Conservation (phyloP, 768 basidiomycete species). For the Mycena sanguinolenta region DNA sequence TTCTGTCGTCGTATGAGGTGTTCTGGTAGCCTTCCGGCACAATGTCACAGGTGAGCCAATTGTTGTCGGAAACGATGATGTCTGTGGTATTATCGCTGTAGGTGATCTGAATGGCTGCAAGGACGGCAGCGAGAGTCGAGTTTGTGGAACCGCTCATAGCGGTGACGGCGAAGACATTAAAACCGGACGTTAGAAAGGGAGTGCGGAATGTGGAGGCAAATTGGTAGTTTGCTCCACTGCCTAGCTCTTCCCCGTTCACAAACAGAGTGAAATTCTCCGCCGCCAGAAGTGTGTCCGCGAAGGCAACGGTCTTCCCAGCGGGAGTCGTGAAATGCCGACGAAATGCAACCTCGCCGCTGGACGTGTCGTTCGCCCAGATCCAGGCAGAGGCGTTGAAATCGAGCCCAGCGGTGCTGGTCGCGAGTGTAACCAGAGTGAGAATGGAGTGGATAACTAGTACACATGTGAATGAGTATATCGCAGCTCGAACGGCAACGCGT, state of each 20-base stretch:
- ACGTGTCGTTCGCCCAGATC: constrained; percentile 48
- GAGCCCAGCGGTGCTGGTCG: neutral
- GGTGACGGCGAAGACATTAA: constrained; percentile 51
- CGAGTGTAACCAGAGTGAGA: neutral
- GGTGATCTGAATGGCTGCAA: constrained; percentile 46
- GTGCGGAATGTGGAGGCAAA: constrained; percentile 44
- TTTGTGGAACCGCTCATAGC: constrained; percentile 29
- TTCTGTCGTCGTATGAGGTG: constrained; percentile 45
- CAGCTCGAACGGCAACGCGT: too few species aligned
- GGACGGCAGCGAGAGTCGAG: constrained; percentile 41
- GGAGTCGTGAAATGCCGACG: constrained; percentile 44
- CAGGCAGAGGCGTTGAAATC: constrained; percentile 32
- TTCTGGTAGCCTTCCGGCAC: constrained; percentile 46
- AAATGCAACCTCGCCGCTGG: too few species aligned
- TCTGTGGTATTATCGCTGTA: constrained; percentile 48
- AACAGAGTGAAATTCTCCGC: constrained; percentile 48
- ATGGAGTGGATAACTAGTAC: too few species aligned
- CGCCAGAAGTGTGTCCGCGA: constrained; percentile 45
- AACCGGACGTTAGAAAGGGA: constrained; percentile 35
- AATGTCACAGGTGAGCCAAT: constrained; percentile 44
- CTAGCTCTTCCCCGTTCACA: constrained; percentile 46
- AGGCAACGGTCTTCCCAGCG: constrained; percentile 42
- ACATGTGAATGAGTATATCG: too few species aligned
- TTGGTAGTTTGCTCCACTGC: constrained; percentile 36
- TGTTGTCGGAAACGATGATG: constrained; percentile 45